A percentile compares a stretch with the other conserved stretches of the same genome.
Conservation (phyloP, 73 alveolate species). For the Symbiodinium natans region DNA sequence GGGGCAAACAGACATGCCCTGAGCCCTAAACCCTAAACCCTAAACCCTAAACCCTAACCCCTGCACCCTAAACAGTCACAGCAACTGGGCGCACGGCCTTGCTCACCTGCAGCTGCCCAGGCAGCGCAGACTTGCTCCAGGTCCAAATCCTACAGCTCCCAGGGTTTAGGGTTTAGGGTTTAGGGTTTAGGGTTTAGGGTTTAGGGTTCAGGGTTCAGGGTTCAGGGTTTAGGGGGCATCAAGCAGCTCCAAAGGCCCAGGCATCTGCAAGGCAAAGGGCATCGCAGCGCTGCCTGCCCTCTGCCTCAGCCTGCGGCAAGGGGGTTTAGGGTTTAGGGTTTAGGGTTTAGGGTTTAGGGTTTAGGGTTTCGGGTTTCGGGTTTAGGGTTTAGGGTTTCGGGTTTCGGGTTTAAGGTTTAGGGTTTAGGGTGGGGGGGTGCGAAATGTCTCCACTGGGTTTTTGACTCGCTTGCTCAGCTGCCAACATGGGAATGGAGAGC, state of each 20-base stretch:
- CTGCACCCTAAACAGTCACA: background rate
- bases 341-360: too few species aligned
- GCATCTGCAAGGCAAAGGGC: background rate
- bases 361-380: background rate
- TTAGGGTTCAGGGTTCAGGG: background rate
- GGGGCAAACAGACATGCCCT: background rate
- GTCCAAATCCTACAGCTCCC: conserved; percentile 33
- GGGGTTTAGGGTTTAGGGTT: too few species aligned
- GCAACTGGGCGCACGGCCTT: too few species aligned
- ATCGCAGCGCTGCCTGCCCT: conserved; percentile 16
- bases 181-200: background rate
- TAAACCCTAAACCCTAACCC: background rate
- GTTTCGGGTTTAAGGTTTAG: background rate
- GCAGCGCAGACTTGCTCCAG: conserved; percentile 48
- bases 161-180: background rate
- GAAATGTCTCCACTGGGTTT: too few species aligned
- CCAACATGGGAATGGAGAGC: too few species aligned
- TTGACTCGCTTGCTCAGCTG: too few species aligned
- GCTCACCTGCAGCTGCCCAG: conserved; percentile 60
- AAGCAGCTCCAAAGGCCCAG: background rate
- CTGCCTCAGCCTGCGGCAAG: background rate
- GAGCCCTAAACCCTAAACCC: background rate
- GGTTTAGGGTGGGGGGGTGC: too few species aligned
- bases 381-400: background rate
- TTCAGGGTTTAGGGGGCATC: background rate